Evolutionary conservation across 768 basidiomycete genomes (phyloP), one percentile per base, ranked within the genome.

Genomic region (Termitomyces titanicus): DNA sequence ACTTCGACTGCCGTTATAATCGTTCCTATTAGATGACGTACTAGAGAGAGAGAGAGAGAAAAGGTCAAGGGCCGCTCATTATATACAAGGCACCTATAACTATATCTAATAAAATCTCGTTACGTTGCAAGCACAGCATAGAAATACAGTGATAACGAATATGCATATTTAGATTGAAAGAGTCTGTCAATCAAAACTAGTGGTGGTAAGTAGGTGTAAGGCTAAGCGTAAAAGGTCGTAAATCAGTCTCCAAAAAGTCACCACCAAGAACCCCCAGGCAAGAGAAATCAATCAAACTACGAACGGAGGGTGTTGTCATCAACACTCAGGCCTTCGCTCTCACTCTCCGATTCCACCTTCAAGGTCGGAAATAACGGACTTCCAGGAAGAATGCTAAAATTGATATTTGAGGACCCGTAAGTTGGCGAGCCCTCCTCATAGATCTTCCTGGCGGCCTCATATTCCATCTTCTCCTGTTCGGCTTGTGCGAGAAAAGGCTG

Each of bases 401-500:
- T 90, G 79, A 92, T 89, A 67, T 80, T 89, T 13, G 83, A 82
- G 9, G 83, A 82, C 9, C 81, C 82, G 62, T 84, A 80, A 11
- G 79, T 84, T 10, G 81, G 78, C 20, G 85, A 79, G 51, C 89
- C 89, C 64, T 94, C 90, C 68, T 97, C 94, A 64, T 97, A 97
- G 47, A 92, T 61, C 69, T 89, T 82, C 43, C 91, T 79, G 34
- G 92, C 89, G 33, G 84, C 80, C 66, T 95, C 92, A 70, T 96
- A 96, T 63, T 93, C 89, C 74, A 92, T 84, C 75, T 96, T 96
- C 80, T 96, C 94, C 67, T 92, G 88, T 69, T 96, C 94, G 13
- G 94, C 94, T 70, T 93, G 92, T 15, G 89, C 88, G 39, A 97
- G 78, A 78, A 92, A 97, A 1, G 94, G 94, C 92, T 96, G 56